These are phyloP conservation scores for Colletotrichum endophyticum DNA, from an alignment of 2,329 filamentous ascomycete species.

Conservation along the genomic window DNA sequence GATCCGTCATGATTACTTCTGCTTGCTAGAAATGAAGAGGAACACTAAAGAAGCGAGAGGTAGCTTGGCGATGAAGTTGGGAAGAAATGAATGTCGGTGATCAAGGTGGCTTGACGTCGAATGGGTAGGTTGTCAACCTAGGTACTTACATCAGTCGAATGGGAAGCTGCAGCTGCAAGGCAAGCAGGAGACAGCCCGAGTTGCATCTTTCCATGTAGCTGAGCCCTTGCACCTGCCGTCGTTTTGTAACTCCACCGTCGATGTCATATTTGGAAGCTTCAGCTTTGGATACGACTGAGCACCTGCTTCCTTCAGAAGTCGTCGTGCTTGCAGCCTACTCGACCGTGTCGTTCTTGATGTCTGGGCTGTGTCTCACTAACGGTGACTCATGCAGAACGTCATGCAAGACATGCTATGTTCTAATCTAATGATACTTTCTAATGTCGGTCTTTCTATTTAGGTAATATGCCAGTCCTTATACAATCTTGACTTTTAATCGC, in stretches of 20 bases:
- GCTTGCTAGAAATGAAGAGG: background rate
- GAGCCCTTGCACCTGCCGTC: background rate
- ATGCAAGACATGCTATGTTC: background rate
- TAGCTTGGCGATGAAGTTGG: background rate
- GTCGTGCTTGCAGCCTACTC: background rate
- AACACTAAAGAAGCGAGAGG: background rate
- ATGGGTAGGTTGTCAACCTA: background rate
- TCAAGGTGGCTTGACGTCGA: background rate
- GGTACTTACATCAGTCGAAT: background rate
- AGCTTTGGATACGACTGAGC: background rate
- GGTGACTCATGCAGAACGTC: background rate
- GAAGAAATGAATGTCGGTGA: background rate
- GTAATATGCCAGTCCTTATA: background rate
- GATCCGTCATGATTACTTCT: background rate
- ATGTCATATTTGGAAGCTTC: background rate
- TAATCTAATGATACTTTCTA: background rate
- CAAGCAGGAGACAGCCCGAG: background rate
- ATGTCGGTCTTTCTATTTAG: background rate
- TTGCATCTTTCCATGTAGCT: background rate
- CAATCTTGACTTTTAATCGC: background rate
- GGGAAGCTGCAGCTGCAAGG: background rate
- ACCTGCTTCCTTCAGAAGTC: background rate
- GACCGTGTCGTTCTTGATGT: background rate
- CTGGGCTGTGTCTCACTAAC: background rate
- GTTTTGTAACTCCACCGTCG: background rate